Percentiles rank a stretch among this genome's conserved stretches.
Evolutionary conservation across 352 stramenopile genomes (phyloP).

Genomic region (Blastocystis hominis): DNA sequence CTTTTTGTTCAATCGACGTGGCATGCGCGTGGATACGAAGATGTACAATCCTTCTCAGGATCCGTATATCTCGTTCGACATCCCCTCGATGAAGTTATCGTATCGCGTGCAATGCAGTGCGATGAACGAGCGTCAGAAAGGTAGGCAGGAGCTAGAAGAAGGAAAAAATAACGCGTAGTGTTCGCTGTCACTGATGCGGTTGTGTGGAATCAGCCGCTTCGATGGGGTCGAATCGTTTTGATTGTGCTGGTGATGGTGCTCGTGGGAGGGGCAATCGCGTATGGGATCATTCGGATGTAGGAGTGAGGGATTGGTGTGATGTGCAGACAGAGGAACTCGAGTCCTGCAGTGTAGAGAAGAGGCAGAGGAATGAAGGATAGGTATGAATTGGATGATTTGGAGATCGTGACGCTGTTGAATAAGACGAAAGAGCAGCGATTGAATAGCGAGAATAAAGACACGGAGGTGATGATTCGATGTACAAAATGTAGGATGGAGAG

Average conservation of each 20-base stretch:
- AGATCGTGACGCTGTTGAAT: slow-evolving; percentile 26
- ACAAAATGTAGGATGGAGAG: neutral
- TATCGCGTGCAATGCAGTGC: slow-evolving; percentile 29
- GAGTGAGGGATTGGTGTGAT: neutral
- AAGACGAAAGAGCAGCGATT: neutral
- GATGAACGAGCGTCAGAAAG: slow-evolving; percentile 6
- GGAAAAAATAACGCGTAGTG: neutral
- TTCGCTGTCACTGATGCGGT: neutral
- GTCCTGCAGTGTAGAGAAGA: neutral
- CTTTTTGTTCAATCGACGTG: neutral
- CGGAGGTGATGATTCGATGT: neutral
- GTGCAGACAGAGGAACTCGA: neutral
- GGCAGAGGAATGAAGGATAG: neutral
- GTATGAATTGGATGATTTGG: slow-evolving; percentile 10
- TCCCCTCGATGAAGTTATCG: neutral
- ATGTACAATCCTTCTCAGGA: neutral
- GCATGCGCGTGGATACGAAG: slow-evolving; percentile 11
- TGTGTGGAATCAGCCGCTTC: neutral
- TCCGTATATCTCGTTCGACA: neutral
- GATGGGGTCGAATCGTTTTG: neutral
- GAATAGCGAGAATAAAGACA: neutral
- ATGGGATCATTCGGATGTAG: neutral
- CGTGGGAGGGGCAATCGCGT: neutral
- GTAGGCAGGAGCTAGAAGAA: neutral
- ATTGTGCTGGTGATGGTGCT: neutral